Percentiles rank a stretch among this genome's conserved stretches.
Evolutionary conservation across 345 rosid genomes (phyloP).

Genomic region (Capsella bursapastoris): DNA sequence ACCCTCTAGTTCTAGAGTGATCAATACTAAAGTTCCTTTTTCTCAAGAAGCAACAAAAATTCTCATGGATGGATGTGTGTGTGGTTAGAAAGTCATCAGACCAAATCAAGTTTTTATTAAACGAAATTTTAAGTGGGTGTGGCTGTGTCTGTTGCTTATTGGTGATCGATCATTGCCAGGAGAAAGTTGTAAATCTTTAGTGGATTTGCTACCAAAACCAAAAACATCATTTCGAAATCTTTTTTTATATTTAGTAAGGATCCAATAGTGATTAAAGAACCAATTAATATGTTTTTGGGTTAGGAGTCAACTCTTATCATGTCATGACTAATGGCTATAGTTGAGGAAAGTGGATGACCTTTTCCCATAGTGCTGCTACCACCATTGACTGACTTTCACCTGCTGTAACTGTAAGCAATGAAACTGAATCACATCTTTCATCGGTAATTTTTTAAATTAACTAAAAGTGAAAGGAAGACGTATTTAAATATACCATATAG

Average conservation of each 20-base stretch:
- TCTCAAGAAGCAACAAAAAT: not conserved
- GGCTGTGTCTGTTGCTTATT: not conserved
- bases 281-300: conserved; percentile 6
- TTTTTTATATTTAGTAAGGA: not conserved
- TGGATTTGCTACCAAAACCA: conserved; percentile 40
- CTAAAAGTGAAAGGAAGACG: too few relatives aligned
- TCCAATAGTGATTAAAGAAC: conserved; percentile 5
- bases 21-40: not conserved
- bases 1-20: conserved; percentile 16
- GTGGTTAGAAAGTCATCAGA: conserved; percentile 27
- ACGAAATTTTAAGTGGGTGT: conserved; percentile 26
- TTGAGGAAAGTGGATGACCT: conserved; percentile 40
- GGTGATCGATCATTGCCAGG: conserved; percentile 29
- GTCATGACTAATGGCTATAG: conserved; percentile 31
- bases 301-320: conserved; percentile 43
- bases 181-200: conserved; percentile 30
- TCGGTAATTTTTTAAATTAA: not conserved
- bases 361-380: conserved; percentile 39
- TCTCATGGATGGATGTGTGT: not conserved
- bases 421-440: not conserved
- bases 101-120: conserved; percentile 13
- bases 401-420: not conserved
- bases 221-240: conserved; percentile 28
- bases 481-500: too few relatives aligned
- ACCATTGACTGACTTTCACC: conserved; percentile 23